Evolutionary conservation across 768 basidiomycete species (phyloP).

Genomic region (Phanerochaete carnosa): DNA sequence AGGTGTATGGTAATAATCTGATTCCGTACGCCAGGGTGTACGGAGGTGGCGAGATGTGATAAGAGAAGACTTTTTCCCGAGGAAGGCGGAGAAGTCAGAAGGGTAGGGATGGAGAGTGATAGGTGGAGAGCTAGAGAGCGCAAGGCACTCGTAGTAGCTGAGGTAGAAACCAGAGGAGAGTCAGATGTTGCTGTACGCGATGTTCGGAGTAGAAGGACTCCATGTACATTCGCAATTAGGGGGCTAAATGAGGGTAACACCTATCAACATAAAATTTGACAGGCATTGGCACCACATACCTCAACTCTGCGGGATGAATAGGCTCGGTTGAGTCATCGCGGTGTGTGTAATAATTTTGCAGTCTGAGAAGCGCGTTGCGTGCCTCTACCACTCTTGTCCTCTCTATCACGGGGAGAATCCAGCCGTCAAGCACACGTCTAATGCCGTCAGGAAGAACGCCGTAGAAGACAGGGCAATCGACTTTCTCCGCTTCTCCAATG

Average conservation of each 20-base stretch:
- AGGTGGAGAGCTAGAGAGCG: constrained; percentile 59
- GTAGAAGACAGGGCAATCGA: constrained; percentile 63
- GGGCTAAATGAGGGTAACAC: constrained; percentile 36
- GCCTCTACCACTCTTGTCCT: constrained; percentile 50
- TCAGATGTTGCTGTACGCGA: constrained; percentile 24
- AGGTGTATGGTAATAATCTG: constrained; percentile 86
- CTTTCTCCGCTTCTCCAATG: constrained; percentile 55
- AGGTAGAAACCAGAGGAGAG: constrained; percentile 57
- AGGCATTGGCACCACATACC: constrained; percentile 36
- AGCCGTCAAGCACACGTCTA: constrained; percentile 59
- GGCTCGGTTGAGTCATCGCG: constrained; percentile 28
- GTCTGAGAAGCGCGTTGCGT: constrained; percentile 40
- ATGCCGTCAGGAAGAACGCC: constrained; percentile 48
- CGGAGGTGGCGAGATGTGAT: constrained; percentile 63
- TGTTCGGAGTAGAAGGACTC: constrained; percentile 59
- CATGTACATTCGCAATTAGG: constrained; percentile 57
- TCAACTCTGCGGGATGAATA: constrained; percentile 48
- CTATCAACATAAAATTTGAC: not conserved
- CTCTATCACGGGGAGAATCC: constrained; percentile 78
- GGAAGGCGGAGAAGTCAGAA: constrained; percentile 83
- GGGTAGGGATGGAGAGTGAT: constrained; percentile 69
- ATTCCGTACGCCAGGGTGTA: constrained; percentile 58
- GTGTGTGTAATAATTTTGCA: constrained; percentile 46
- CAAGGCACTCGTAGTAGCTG: constrained; percentile 56
- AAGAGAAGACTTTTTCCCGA: constrained; percentile 85